Conservation (phyloP, 2,329 filamentous ascomycete genomes). For the Hymenoscyphus repandus region DNA sequence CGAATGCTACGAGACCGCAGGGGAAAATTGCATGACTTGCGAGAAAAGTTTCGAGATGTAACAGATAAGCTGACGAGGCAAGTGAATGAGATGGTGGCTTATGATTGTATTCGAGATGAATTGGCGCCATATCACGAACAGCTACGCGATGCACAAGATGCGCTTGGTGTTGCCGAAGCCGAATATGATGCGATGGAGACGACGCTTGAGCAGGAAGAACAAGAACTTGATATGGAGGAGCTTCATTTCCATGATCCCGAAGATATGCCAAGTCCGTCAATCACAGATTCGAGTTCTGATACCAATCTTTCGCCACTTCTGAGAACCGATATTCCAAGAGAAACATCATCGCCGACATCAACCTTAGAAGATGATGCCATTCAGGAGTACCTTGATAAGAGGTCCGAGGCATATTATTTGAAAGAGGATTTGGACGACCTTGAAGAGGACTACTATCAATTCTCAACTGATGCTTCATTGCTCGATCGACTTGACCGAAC, state of each 20-base stretch:
- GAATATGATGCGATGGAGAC: constrained; percentile 15
- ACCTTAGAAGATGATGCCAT: constrained; percentile 8
- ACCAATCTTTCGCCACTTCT: constrained; percentile 13
- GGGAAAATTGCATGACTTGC: constrained; percentile 10
- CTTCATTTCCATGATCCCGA: constrained; percentile 16
- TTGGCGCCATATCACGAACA: constrained; percentile 15
- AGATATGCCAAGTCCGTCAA: constrained; percentile 3
- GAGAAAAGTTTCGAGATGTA: constrained; percentile 11
- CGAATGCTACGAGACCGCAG: constrained; percentile 7
- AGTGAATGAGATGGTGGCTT: constrained; percentile 13
- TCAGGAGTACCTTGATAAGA: constrained; percentile 8
- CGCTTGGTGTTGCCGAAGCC: constrained; percentile 17
- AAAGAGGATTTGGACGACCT: constrained; percentile 11
- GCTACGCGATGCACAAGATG: constrained; percentile 15
- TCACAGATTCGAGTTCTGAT: constrained; percentile 11
- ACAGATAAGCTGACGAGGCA: constrained; percentile 15
- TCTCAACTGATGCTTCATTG: constrained; percentile 14
- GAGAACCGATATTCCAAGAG: constrained; percentile 6
- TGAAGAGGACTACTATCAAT: constrained; percentile 8
- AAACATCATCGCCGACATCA: not conserved
- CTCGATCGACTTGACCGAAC: constrained; percentile 13
- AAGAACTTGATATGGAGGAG: constrained; percentile 20
- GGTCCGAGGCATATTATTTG: constrained; percentile 5
- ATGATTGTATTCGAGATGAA: constrained; percentile 9
- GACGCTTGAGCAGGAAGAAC: constrained; percentile 20